Conservation (phyloP, 1,139 yeast genomes). For the Debaryomycetaceae sp. region DNA sequence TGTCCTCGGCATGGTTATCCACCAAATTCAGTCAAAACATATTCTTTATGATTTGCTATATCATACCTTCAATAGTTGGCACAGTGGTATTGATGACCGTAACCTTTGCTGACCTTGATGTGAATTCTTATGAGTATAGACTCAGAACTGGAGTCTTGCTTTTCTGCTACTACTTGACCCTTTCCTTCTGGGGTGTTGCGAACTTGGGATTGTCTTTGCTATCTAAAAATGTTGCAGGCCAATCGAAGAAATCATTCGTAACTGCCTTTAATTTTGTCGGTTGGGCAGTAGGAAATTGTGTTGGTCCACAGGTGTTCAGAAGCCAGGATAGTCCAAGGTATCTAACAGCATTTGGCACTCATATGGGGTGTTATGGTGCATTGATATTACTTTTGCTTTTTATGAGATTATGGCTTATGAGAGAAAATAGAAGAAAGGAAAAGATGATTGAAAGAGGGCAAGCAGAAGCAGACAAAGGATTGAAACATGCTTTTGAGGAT, state of each 20-base stretch:
- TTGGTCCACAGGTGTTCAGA: constrained; percentile 5
- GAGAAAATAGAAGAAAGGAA: constrained; percentile 14
- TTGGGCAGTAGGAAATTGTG: constrained; percentile 3
- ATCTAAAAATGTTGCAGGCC: constrained; percentile 6
- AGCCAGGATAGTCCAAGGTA: constrained; percentile 5
- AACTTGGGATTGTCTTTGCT: not conserved
- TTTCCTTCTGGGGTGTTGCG: constrained; percentile 9
- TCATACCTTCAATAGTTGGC: constrained; percentile 11
- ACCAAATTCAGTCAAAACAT: constrained; percentile 8
- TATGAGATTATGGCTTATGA: constrained; percentile 10
- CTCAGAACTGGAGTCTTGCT: not conserved
- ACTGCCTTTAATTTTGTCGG: constrained; percentile 7
- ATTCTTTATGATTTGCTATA: constrained; percentile 9
- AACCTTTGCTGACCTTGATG: constrained; percentile 2
- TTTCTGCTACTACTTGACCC: constrained; percentile 8
- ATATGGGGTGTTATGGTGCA: constrained; percentile 8
- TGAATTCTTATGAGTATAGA: not conserved
- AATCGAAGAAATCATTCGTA: constrained; percentile 9
- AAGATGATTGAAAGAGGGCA: constrained; percentile 13
- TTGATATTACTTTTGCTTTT: constrained; percentile 5
- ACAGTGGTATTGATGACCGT: constrained; percentile 11
- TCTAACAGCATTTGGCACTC: constrained; percentile 5
- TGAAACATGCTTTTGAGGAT: constrained; percentile 19
- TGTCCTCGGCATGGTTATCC: constrained; percentile 8
- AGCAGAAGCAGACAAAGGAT: constrained; percentile 6